Percentiles rank a stretch among this genome's conserved stretches.
phyloP scores from a whole-genome alignment of 345 rosid genomes.

The Gossypium rotundifolium region DNA sequence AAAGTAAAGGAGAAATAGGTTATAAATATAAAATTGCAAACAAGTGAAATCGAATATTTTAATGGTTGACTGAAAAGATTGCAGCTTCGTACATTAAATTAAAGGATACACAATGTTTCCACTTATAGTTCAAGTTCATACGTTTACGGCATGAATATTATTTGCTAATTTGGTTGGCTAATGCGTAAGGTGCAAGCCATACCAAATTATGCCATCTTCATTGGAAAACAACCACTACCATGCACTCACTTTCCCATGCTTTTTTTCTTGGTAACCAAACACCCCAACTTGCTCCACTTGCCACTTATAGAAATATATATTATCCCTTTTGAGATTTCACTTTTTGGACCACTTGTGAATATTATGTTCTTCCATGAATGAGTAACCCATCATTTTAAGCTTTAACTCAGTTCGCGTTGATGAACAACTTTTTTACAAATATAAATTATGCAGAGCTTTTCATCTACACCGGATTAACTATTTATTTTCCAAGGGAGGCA shows the following conservation, averaged over 20 bases:
- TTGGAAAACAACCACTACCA: neutral
- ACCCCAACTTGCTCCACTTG: too few relatives aligned
- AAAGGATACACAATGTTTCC: neutral
- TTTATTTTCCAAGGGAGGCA: neutral
- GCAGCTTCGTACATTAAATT: neutral
- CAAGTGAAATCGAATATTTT: too few relatives aligned
- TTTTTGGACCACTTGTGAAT: too few relatives aligned
- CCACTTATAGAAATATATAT: too few relatives aligned
- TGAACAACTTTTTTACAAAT: neutral
- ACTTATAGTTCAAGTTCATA: neutral
- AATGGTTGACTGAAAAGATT: neutral
- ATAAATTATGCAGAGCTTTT: neutral
- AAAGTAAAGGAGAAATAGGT: too few relatives aligned
- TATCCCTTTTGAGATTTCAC: too few relatives aligned
- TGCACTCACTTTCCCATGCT: too few relatives aligned
- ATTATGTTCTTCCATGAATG: too few relatives aligned
- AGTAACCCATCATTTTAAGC: too few relatives aligned
- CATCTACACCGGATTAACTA: neutral
- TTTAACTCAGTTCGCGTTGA: neutral
- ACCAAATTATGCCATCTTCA: neutral
- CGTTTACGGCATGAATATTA: neutral
- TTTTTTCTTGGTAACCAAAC: neutral
- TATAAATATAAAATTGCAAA: too few relatives aligned
- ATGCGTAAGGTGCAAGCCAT: neutral
- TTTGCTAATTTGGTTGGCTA: neutral